phyloP scores from a whole-genome alignment of 164 flowering plant species.

The Chimonanthus praecox region DNA sequence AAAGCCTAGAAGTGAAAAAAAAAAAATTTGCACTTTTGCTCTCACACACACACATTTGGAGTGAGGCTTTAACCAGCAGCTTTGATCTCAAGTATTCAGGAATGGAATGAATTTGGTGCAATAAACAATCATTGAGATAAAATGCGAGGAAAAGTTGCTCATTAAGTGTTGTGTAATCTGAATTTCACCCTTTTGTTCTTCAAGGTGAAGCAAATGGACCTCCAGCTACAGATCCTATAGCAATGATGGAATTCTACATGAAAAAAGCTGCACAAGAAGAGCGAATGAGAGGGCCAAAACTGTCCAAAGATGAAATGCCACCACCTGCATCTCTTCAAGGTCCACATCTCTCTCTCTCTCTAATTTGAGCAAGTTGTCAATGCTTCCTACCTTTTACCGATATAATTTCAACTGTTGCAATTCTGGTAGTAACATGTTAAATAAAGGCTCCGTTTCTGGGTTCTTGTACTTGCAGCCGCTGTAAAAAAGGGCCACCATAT shows the following conservation, averaged over 20 bases:
- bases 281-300: slow-evolving; percentile 60
- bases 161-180: not conserved
- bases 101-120: not conserved
- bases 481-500: slow-evolving; percentile 87
- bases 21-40: no score
- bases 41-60: no score
- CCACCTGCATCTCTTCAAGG: slow-evolving; percentile 98
- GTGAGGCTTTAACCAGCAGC: not conserved
- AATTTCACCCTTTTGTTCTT: not conserved
- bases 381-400: not conserved
- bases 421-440: not conserved
- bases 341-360: slow-evolving; percentile 12
- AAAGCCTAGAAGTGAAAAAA: no score
- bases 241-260: slow-evolving; percentile 97
- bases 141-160: not conserved
- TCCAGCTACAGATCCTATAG: slow-evolving; percentile 66
- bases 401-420: not conserved
- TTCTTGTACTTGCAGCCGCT: slow-evolving; percentile 17
- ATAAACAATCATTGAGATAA: not conserved
- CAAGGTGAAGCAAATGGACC: slow-evolving; percentile 52
- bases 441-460: not conserved
- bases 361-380: not conserved
- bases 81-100: not conserved
- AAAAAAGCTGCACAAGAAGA: slow-evolving; percentile 97
- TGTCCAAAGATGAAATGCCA: slow-evolving; percentile 96